Evolutionary conservation across 2,329 filamentous ascomycete genomes (phyloP).

Genomic region (Tolypocladium capitatum): DNA sequence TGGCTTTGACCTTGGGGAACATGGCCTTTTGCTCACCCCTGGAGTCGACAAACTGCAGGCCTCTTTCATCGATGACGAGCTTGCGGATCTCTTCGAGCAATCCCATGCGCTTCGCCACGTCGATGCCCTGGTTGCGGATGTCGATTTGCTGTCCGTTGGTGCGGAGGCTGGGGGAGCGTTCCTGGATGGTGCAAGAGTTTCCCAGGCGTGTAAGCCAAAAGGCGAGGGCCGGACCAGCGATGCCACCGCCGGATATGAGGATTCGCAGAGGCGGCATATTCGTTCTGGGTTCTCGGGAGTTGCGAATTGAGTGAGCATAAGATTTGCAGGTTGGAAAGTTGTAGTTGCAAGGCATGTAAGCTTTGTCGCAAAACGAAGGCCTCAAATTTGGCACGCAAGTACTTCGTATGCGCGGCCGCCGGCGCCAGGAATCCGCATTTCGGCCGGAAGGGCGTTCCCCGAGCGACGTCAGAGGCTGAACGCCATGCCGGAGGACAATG

Average conservation of each 20-base stretch:
- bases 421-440: too few relatives aligned
- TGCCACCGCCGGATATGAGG: constrained; percentile 19
- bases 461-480: too few relatives aligned
- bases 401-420: too few relatives aligned
- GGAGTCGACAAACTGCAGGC: constrained; percentile 31
- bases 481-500: too few relatives aligned
- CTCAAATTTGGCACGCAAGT: too few relatives aligned
- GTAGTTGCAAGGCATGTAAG: too few relatives aligned
- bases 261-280: constrained; percentile 4
- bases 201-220: constrained; percentile 17
- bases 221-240: constrained; percentile 18
- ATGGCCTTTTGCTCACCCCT: constrained; percentile 22
- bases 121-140: constrained; percentile 27
- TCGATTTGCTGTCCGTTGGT: constrained; percentile 31
- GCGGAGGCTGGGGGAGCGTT: constrained; percentile 17
- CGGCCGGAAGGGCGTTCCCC: too few relatives aligned
- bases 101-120: constrained; percentile 25
- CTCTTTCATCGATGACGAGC: constrained; percentile 31
- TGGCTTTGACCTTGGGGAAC: constrained; percentile 13
- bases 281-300: too few relatives aligned
- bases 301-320: too few relatives aligned
- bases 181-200: constrained; percentile 23
- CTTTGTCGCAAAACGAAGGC: too few relatives aligned
- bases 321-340: too few relatives aligned
- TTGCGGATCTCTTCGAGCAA: constrained; percentile 21